Conservation (phyloP, 148 eudicot species). For the Chenopodium quinoa region DNA sequence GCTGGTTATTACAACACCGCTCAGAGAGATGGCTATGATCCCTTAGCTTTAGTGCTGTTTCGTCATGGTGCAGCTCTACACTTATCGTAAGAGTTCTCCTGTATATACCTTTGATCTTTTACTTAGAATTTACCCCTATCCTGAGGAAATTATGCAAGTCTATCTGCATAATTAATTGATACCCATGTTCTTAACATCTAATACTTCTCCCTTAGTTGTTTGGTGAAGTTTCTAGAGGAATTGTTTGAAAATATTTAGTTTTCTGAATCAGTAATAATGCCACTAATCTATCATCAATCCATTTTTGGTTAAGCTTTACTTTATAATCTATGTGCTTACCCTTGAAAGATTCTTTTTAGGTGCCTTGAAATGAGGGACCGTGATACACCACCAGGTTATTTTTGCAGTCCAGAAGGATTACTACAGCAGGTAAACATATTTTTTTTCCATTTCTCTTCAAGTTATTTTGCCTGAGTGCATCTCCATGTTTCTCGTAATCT, state of each 20-base stretch:
- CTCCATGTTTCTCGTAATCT: neutral
- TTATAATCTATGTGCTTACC: slow-evolving; percentile 8
- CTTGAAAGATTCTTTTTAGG: slow-evolving; percentile 26
- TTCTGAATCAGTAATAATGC: neutral
- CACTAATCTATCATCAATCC: neutral
- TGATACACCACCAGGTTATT: slow-evolving; percentile 40
- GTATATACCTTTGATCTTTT: slow-evolving; percentile 3
- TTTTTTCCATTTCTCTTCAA: neutral
- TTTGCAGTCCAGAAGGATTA: slow-evolving; percentile 62
- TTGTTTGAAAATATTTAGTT: neutral
- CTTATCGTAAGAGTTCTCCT: slow-evolving; percentile 41
- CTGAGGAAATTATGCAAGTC: neutral
- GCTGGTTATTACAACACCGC: slow-evolving; percentile 73
- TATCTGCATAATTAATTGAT: neutral
- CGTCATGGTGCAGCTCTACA: slow-evolving; percentile 57
- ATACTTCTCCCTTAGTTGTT: neutral
- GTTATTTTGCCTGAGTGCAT: neutral
- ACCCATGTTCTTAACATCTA: neutral
- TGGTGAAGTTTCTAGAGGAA: slow-evolving; percentile 4
- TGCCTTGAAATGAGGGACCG: slow-evolving; percentile 65
- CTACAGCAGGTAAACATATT: slow-evolving; percentile 44
- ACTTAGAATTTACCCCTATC: neutral
- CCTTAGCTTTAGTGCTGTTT: slow-evolving; percentile 45
- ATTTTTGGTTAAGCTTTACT: neutral
- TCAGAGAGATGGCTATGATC: slow-evolving; percentile 57